Evolutionary conservation across 139 green algal species (phyloP), one percentile per base, ranked within the genome.

Genomic region (Asterochloris sp.): DNA sequence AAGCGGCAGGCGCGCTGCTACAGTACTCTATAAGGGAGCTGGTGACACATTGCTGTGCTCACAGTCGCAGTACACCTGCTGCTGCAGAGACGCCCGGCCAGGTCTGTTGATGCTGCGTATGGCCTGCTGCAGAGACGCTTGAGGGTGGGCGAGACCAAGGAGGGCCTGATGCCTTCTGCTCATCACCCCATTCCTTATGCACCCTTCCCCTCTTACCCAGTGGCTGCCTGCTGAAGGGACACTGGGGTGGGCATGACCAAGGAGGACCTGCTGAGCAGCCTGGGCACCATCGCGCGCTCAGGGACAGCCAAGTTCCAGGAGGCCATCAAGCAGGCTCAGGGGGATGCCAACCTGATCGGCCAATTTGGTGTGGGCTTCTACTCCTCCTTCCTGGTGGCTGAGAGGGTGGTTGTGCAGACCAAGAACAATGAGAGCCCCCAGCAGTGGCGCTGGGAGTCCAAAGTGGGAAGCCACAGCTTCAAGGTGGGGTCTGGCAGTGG

Each of bases 341-440:
- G 76, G 1, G 83, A 86, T 63, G 81, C 83, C 47, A 85, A 87
- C 68, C 82, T 88, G 62, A 87, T 88, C 29, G 82, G 84, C 69
- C 94, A 98, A 90, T 99, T 99, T 92, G 97, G 97, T 79, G 97
- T 99, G 21, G 97, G 97, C 75, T 99, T 99, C 89, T 99, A 99
- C 91, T 98, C 94, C 0, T 91, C 95, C 19, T 99, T 99, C 90
- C 91, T 99, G 69, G 89, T 92, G 12, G 90, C 93, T 17, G 93
- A 97, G 88, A 78, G 83, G 4, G 92, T 99, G 62, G 92, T 76
- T 0, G 97, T 99, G 78, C 80, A 89, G 82, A 97, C 93, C 69
- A 98, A 96, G 88, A 92, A 79, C 83, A 89, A 93, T 82, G 80
- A 85, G 15, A 93, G 96, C 78, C 83, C 84, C 24, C 84, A 88